Conservation (phyloP, 140 eudicot genomes). For the Ambrosia hybrid region DNA sequence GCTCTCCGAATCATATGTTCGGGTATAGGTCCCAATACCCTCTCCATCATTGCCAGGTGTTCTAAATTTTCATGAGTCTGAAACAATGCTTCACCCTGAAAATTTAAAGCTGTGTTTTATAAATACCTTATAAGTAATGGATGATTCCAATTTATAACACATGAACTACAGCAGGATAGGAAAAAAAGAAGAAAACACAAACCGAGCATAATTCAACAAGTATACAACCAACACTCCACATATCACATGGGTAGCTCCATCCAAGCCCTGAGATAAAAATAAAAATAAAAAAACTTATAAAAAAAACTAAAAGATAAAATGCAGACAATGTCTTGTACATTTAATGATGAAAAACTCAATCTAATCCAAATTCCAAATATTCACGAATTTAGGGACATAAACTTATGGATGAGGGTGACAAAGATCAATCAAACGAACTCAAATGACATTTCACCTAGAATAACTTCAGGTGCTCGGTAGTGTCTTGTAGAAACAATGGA, state of each 20-base stretch:
- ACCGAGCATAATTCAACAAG: slow-evolving; percentile 88
- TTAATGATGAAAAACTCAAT: not conserved
- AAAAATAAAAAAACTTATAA: not conserved
- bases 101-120: not conserved
- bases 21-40: slow-evolving; percentile 82
- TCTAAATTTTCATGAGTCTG: slow-evolving; percentile 92
- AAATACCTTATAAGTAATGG: not conserved
- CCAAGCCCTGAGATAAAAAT: slow-evolving; percentile 65
- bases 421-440: slow-evolving; percentile 16
- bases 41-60: slow-evolving; percentile 94
- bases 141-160: no score
- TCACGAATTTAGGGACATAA: not conserved
- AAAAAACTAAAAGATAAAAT: not conserved
- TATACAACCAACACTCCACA: slow-evolving; percentile 89
- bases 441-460: slow-evolving; percentile 57
- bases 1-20: slow-evolving; percentile 68
- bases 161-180: not conserved
- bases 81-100: slow-evolving; percentile 78
- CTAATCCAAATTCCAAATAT: not conserved
- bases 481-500: slow-evolving; percentile 89
- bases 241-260: slow-evolving; percentile 85
- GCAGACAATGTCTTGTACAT: not conserved
- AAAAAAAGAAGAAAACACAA: slow-evolving; percentile 20
- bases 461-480: slow-evolving; percentile 94
- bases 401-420: slow-evolving; percentile 10